phyloP scores from a whole-genome alignment of 371 early-diverging fungal species.

The Synchytrium microbalum region DNA sequence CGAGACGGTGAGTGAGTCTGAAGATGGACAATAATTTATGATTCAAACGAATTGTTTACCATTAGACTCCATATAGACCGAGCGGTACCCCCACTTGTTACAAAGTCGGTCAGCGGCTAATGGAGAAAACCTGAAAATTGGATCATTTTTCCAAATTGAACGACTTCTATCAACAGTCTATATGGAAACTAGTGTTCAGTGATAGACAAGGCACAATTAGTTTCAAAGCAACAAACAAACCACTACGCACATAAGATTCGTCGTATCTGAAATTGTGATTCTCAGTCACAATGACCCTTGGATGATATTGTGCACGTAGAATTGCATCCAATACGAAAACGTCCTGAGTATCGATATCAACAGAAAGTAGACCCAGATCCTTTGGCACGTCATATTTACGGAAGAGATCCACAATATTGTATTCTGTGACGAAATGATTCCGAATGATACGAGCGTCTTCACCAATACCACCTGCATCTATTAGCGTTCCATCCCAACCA shows the following conservation, averaged over 20 bases:
- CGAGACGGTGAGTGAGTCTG: no score
- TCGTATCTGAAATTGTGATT: no score
- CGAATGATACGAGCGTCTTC: conserved; percentile 5
- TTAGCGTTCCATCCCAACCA: conserved; percentile 9
- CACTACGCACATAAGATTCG: not conserved
- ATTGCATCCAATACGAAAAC: not conserved
- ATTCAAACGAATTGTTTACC: no score
- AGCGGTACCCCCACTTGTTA: conserved; percentile 1
- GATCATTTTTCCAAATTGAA: not conserved
- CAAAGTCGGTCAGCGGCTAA: not conserved
- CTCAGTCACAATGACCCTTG: not conserved
- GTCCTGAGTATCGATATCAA: not conserved
- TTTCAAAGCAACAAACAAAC: not conserved
- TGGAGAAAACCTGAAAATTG: not conserved
- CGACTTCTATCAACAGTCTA: not conserved
- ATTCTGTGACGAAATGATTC: conserved; percentile 1
- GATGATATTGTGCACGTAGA: not conserved
- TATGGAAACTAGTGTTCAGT: not conserved
- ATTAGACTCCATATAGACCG: not conserved
- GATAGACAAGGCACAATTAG: not conserved
- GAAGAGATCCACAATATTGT: conserved; percentile 10
- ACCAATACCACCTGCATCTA: conserved; percentile 6
- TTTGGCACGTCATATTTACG: conserved; percentile 3
- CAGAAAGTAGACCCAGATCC: conserved; percentile 1
- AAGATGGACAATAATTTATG: no score